A percentile compares a stretch with the other conserved stretches of the same genome.
Evolutionary conservation across 306 rosid genomes (phyloP).

Genomic region (Parietaria judaica): DNA sequence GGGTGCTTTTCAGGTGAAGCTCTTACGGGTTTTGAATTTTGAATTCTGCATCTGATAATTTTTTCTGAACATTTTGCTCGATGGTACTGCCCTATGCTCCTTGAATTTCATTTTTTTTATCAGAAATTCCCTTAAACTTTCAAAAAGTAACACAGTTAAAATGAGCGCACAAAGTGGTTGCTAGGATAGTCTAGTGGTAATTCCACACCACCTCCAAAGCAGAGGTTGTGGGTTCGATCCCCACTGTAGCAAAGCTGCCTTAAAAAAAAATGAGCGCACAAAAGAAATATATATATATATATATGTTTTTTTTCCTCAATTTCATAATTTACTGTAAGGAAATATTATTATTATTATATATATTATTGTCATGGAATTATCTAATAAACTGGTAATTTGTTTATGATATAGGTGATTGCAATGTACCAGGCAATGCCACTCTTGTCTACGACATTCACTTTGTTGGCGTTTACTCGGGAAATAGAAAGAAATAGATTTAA

Average conservation of each 20-base stretch:
- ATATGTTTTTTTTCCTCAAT: background rate
- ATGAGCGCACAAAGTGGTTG: no score
- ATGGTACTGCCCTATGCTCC: no score
- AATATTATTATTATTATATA: background rate
- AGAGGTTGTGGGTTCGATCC: no score
- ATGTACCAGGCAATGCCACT: conserved; percentile 84
- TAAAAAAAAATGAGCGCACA: no score
- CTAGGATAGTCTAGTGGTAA: no score
- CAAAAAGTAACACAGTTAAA: no score
- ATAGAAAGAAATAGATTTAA: conserved; percentile 27
- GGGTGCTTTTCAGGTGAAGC: conserved; percentile 86
- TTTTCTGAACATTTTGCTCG: no score
- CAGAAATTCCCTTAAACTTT: no score
- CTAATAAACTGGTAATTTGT: conserved; percentile 18
- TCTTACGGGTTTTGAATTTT: background rate
- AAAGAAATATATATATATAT: conserved; percentile 1
- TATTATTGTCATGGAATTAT: conserved; percentile 3
- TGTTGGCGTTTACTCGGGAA: conserved; percentile 70
- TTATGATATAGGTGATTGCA: conserved; percentile 75
- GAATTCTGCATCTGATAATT: background rate
- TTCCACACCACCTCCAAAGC: no score
- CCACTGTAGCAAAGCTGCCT: no score
- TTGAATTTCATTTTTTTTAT: no score
- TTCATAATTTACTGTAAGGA: background rate
- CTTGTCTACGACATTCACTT: conserved; percentile 77